Base-by-base conservation (phyloP, 306 rosid genomes). In the Sicyos baderoa region DNA sequence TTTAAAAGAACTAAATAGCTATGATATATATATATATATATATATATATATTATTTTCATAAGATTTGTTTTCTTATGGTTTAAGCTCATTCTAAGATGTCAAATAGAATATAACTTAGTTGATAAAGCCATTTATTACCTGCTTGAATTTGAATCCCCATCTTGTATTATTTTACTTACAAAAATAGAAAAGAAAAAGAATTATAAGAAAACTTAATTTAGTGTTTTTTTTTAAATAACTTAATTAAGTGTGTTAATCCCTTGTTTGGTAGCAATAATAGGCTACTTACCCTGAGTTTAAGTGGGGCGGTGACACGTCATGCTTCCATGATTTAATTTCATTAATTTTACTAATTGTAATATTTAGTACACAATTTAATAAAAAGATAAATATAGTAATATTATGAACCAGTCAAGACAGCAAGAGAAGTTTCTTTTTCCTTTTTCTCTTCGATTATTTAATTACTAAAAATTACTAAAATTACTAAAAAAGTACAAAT, bases 221-320 rank as follows among this genome's bases (percentile, higher is more conserved):
- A n/a, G n/a, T n/a, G n/a, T n/a, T n/a, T n/a, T n/a, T n/a, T n/a
- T n/a, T n/a, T n/a, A n/a, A n/a, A n/a, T n/a, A n/a, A n/a, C n/a
- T n/a, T n/a, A n/a, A 18, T 45, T 45, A 58, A 58, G 19, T 15
- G 65, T 9, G 10, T 58, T 27, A 58, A 58, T 27, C 11, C 21
- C 45, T 59, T 59, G 45, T 59, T 59, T 59, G 66, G 19, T 27
- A 29, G 21, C 44, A 60, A 27, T 25, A 5, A 58, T 13, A 9
- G 7, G 29, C 0, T 40, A 62, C 16, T 37, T 10, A 35, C 16
- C 18, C 29, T 1, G 11, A 63, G 52, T 40, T 42, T 17, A 0
- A 18, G 70, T 64, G 53, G 52, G 70, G 70, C 35, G 35, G 70
- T 25, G 70, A 14, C 54, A 64, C 35, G 54, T 64, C 70, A 42